Base-by-base conservation (phyloP, 2,329 filamentous ascomycete genomes). In the Trichophyton benhamiae region DNA sequence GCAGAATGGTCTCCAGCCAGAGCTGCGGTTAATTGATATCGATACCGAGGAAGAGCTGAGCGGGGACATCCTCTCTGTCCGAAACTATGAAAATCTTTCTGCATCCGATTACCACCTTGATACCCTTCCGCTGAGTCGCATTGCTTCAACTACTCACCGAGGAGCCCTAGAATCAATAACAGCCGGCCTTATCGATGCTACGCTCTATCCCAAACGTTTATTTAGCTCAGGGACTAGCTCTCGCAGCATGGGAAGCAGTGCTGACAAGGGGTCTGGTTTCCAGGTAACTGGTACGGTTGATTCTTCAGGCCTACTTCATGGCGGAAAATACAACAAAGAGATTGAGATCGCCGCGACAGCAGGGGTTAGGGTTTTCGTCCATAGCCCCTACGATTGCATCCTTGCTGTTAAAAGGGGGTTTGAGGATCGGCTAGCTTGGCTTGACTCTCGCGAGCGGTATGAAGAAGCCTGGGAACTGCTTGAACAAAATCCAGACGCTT, bases 321-420 rank as follows among this genome's bases (percentile, higher is more conserved):
- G 71, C 25, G 73, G 73, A 27, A 69, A 71, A 63, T 61, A 73
- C 52, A 65, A 72, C 20, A 74, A 74, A 65, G 72, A 77, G 63
- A 65, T 75, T 1, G 79, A 78, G 55, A 76, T 81, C 65, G 76
- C 77, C 17, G 73, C 76, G 3, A 79, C 80, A 8, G 77, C 80
- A 42, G 85, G 86, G 5, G 78, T 86, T 66, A 88, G 97, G 69
- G 88, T 99, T 15, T 96, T 96, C 71, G 89, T 99, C 46, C 91
- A 96, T 69, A 96, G 91, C 68, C 94, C 94, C 0, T 99, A 95
- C 70, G 94, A 99, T 74, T 97, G 91, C 68, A 87, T 97, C n/a
- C 78, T 96, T 60, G 89, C 90, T 0, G 89, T 94, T 1, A 91
- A 91, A 71, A 82, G 94, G 66, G 91, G 96, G 69, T 79, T 95